Conservation (phyloP, 129 eudicot species). For the Ambrosia trifida region DNA sequence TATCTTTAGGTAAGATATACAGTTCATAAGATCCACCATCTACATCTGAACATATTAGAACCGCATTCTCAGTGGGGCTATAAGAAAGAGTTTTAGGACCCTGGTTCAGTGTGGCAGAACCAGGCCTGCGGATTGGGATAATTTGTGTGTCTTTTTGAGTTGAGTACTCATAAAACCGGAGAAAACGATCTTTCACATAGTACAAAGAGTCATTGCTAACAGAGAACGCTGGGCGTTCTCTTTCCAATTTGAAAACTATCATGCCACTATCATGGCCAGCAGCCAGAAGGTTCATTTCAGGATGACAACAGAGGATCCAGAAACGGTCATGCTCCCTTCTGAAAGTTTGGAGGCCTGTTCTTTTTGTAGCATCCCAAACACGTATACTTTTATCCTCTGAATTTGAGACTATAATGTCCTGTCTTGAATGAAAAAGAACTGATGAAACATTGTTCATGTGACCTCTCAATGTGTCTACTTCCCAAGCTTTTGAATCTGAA, state of each 20-base stretch:
- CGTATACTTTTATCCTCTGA: constrained; percentile 71
- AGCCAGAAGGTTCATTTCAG: constrained; percentile 68
- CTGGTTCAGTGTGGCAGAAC: constrained; percentile 58
- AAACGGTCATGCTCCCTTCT: constrained; percentile 68
- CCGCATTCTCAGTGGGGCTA: constrained; percentile 66
- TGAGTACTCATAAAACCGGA: constrained; percentile 56
- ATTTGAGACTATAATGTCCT: constrained; percentile 63
- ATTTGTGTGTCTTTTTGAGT: constrained; percentile 61
- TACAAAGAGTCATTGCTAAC: constrained; percentile 48
- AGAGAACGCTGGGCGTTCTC: constrained; percentile 69
- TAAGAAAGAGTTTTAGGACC: constrained; percentile 57
- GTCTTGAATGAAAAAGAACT: constrained; percentile 57
- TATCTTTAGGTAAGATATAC: constrained; percentile 55
- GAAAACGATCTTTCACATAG: constrained; percentile 58
- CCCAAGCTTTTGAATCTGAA: constrained; percentile 76
- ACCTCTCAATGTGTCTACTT: constrained; percentile 74
- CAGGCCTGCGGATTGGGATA: constrained; percentile 65
- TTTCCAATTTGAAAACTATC: constrained; percentile 67
- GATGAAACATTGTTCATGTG: constrained; percentile 72
- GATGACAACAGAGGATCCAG: constrained; percentile 66
- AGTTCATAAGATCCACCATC: constrained; percentile 74
- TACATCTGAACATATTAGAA: constrained; percentile 55
- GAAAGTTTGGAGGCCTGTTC: constrained; percentile 69
- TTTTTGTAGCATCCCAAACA: constrained; percentile 73
- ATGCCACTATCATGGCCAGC: constrained; percentile 76